Base-by-base conservation (phyloP, 163 green algal genomes). In the Chlamydomonas reinhardtii region DNA sequence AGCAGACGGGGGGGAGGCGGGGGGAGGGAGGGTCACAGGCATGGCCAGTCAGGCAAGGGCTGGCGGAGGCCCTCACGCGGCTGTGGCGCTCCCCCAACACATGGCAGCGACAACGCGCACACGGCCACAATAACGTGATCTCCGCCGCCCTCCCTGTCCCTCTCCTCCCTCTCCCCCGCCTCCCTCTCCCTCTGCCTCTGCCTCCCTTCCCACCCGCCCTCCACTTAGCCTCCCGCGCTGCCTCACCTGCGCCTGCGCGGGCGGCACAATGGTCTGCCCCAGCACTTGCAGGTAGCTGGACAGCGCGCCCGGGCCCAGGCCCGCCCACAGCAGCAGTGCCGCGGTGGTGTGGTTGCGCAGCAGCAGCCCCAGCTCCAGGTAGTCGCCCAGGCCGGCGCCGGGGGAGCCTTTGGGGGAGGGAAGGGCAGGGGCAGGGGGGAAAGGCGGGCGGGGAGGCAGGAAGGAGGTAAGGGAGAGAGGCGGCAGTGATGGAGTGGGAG, bases 181-280 rank as follows among this genome's bases (percentile, higher is more conserved):
- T 48, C 5, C 39, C 39, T 48, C 39, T 48, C 39, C 39, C 39
- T 5, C 48, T 56, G 6, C 48, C 48, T 14, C 1, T 14, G 12
- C 48, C 48, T 19, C 48, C 48, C 48, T 14, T 12, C 48, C 6
- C 48, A 9, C 2, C 48, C 48, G 17, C 1, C 14, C 14, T 12
- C 11, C 48, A 9, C 11, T 1, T 17, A 17, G 11, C 29, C 14
- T 2, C 19, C 78, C 52, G 22, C 61, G n/a, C 48, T 14, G 69
- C 43, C 74, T n/a, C 73, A 90, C 86, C 86, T 90, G 88, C 2
- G 88, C 84, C 74, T 92, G 88, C 2, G 88, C 88, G 29, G 88
- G 73, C 29, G 88, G 84, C 74, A 92, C 88, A 0, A 43, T 82
- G 68, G 83, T 73, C 68, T 92, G 88, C 35, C 88, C 88, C 19